Evolutionary conservation across 2,329 filamentous ascomycete genomes (phyloP), one percentile per base, ranked within the genome.

Genomic region (Nigrospora sphaerica): DNA sequence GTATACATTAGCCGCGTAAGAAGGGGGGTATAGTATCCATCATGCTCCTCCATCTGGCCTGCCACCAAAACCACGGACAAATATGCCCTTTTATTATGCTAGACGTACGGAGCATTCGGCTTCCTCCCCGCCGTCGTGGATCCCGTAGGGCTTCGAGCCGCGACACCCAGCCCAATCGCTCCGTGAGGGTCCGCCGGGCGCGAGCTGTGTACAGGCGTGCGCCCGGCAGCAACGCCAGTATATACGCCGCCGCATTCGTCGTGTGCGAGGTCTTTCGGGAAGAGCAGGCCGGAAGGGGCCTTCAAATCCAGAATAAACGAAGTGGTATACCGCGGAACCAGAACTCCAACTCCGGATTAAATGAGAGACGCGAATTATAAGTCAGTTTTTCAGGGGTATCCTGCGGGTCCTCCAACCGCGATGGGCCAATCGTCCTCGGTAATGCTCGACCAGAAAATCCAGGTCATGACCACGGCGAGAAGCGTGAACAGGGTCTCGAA

Each of bases 361-460:
- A 52, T 49, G 44, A 56, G 46, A 46, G 47, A 52, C 34, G 45
- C 49, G 17, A 44, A 48, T 49, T 47, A 48, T 46, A 42, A 28
- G 13, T 31, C 10, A 16, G 35, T 11, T n/a, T n/a, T 37, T 37
- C 50, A 60, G 44, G 70, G 66, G 53, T 77, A 77, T 47, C 57
- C 56, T 14, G 57, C 44, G 17, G 57, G 52, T 44, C 66, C 62
- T 46, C 64, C 64, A 11, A 65, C 66, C 32, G 74, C 70, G 66
- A 78, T 77, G 16, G 91, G 89, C 93, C 93, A 98, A 71, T 96
- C 92, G 60, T 98, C 93, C 69, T 98, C 93, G 14, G 93, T 98
- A 59, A 98, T 98, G 70, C 90, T 96, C 40, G 90, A 95, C 93
- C 93, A 98, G 74, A 98, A 98, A 47, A 88, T 67, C 91, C 93